A percentile compares a stretch with the other conserved stretches of the same genome.
Evolutionary conservation across 495 filamentous ascomycete genomes (phyloP).

Genomic region (Platismatia glauca): DNA sequence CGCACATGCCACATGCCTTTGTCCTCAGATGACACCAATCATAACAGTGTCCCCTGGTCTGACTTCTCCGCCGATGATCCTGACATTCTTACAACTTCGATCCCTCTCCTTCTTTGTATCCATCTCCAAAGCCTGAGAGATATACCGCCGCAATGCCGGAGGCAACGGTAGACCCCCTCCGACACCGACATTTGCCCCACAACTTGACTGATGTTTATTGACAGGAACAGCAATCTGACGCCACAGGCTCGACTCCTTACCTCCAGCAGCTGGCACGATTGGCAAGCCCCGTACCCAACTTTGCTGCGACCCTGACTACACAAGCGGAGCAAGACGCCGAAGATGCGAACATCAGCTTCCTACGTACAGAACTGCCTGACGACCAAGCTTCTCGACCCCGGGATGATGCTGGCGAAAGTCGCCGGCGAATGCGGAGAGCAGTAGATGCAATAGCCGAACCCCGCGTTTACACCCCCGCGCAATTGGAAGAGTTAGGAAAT

Average conservation of each 20-base stretch:
- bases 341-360: conserved; percentile 51
- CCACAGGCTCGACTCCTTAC: conserved; percentile 27
- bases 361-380: conserved; percentile 36
- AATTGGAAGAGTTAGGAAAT: conserved; percentile 16
- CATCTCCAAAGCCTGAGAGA: conserved; percentile 1
- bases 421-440: conserved; percentile 13
- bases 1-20: background rate
- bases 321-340: conserved; percentile 46
- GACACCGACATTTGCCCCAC: background rate
- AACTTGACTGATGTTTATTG: conserved; percentile 13
- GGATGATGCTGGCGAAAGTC: conserved; percentile 3
- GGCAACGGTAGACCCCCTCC: conserved; percentile 3
- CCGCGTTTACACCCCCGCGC: conserved; percentile 16
- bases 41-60: background rate
- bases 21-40: background rate
- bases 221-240: conserved; percentile 30
- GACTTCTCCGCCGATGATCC: background rate
- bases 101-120: background rate
- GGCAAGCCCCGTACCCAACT: conserved; percentile 40
- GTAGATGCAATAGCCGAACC: conserved; percentile 12
- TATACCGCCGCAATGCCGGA: conserved; percentile 10
- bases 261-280: conserved; percentile 30
- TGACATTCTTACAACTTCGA: background rate
- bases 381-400: conserved; percentile 1
- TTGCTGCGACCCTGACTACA: conserved; percentile 37